These are phyloP conservation scores for Daldinia sp. DNA, from an alignment of 2,329 filamentous ascomycete species.

Conservation along the genomic window DNA sequence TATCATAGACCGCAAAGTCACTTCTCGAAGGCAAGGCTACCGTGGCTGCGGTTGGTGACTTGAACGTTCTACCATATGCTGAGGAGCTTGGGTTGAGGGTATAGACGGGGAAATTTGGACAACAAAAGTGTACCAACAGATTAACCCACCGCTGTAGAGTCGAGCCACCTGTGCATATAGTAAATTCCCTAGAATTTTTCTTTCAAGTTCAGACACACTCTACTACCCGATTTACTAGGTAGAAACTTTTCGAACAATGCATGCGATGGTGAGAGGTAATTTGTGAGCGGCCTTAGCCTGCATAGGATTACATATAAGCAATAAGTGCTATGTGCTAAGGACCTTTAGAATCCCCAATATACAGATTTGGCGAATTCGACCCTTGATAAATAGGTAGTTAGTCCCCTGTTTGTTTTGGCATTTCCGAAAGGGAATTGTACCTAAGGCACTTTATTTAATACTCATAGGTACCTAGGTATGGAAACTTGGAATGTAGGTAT, in stretches of 20 bases:
- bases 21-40: conserved; percentile 89
- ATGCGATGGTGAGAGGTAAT: neutral
- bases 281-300: neutral
- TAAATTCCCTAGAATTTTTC: conserved; percentile 52
- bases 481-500: neutral
- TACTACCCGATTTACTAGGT: neutral
- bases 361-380: neutral
- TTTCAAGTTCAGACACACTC: conserved; percentile 19
- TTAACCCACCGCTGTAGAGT: conserved; percentile 50
- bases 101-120: conserved; percentile 63
- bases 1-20: conserved; percentile 79
- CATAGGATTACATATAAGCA: neutral
- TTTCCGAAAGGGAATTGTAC: neutral
- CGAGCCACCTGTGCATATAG: conserved; percentile 56
- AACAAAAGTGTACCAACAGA: conserved; percentile 54
- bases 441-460: too few relatives aligned
- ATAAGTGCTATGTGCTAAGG: neutral
- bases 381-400: neutral
- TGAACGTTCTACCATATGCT: conserved; percentile 89
- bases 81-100: conserved; percentile 94
- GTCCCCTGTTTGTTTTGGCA: neutral
- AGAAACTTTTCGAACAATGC: neutral
- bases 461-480: neutral
- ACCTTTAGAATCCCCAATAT: neutral
- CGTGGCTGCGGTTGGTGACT: conserved; percentile 88